Conservation (phyloP, 768 basidiomycete species). For the Termitomyces titanicus region DNA sequence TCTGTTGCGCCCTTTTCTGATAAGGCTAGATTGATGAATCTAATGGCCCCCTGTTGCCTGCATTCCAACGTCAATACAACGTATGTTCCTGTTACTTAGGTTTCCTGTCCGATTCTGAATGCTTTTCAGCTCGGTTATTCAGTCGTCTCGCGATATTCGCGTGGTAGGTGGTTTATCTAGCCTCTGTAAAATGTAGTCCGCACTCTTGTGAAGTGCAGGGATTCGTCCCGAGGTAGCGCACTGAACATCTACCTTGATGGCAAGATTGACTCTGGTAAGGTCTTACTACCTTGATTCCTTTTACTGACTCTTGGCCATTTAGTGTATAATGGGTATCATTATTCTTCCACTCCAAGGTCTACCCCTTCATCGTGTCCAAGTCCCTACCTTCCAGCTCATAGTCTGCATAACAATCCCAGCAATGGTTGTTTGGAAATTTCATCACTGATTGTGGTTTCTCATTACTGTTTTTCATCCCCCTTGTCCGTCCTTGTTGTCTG, state of each 20-base stretch:
- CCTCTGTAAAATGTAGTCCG: too few species aligned
- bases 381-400: conserved; percentile 34
- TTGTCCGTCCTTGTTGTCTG: not conserved
- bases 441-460: conserved; percentile 50
- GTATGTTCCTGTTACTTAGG: conserved; percentile 9
- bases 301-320: not conserved
- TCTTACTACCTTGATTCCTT: conserved; percentile 12
- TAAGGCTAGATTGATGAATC: conserved; percentile 32
- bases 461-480: conserved; percentile 29
- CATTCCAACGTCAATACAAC: conserved; percentile 22
- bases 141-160: conserved; percentile 47
- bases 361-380: conserved; percentile 25
- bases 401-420: conserved; percentile 46
- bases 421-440: conserved; percentile 39
- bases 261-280: conserved; percentile 45
- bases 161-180: conserved; percentile 19
- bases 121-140: conserved; percentile 36
- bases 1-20: conserved; percentile 42
- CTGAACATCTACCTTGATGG: conserved; percentile 45
- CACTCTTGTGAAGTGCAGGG: conserved; percentile 29
- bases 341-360: not conserved
- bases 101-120: not conserved
- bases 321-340: conserved; percentile 18
- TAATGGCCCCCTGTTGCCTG: conserved; percentile 22
- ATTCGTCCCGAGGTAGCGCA: conserved; percentile 41